Evolutionary conservation across 192 early-diverging fungal species (phyloP), one percentile per base, ranked within the genome.

Genomic region (Thoreauomyces humboldtii): DNA sequence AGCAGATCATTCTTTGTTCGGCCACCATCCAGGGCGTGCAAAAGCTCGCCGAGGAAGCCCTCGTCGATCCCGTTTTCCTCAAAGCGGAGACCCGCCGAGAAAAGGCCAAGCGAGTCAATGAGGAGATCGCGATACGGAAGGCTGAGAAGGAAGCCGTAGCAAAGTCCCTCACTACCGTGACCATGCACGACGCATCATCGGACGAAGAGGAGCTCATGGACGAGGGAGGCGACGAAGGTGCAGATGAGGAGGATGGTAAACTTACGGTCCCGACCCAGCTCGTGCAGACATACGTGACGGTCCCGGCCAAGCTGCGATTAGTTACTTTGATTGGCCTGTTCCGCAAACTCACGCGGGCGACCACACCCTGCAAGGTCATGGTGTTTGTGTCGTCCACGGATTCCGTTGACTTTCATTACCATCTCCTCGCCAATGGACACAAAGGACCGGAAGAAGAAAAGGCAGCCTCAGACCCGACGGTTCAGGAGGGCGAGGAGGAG

Each of bases 341-440:
- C 32, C 86, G 87, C 52, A 74, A 81, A 69, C 68, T 78, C 54
- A 41, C 73, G 53, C 64, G 81, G 67, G 57, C 75, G 17, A 46
- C 50, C 22, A 38, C 55, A 21, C 64, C 54, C 31, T 74, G 74
- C 25, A 95, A 95, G 72, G 73, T 91, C n/a, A 89, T 99, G 36
- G 87, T 99, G n/a, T 99, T 99, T 69, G 74, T 95, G 61, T 89
- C 93, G 27, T 91, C 88, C 43, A 90, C 91, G 56, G 97, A 96
- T 68, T 83, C 92, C 2, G 95, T 98, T 28, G 95, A 99, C 79
- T 99, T 94, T 75, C 90, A 94, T 73, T 88, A 91, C 70, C 89
- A 89, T 75, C 44, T 94, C 42, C 82, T 98, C 45, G 81, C 82
- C 0, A 86, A 92, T 63, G 80, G 81, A 3, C 61, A 64, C 37